A percentile compares a stretch with the other conserved stretches of the same genome.
These are phyloP conservation scores for Striga hermonthica DNA, from an alignment of 305 asterid species.

Conservation along the genomic window DNA sequence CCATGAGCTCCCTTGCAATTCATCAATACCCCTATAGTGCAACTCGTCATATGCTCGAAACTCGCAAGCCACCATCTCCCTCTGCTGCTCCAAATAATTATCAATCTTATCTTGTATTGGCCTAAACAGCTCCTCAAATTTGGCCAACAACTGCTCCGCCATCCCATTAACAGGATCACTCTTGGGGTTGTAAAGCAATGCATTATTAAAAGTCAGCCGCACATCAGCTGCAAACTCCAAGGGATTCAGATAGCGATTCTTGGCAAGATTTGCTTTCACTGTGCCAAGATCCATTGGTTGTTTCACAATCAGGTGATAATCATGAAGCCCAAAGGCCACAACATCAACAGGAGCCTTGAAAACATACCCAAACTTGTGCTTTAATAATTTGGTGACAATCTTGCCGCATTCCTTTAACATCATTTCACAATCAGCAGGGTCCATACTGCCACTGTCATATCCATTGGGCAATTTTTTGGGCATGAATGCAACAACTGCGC, in stretches of 20 bases:
- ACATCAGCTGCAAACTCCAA: slow-evolving; percentile 74
- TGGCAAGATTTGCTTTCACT: slow-evolving; percentile 62
- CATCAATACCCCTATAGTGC: slow-evolving; percentile 36
- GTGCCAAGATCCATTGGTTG: slow-evolving; percentile 97
- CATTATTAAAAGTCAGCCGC: slow-evolving; percentile 82
- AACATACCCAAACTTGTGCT: slow-evolving; percentile 57
- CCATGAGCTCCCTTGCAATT: slow-evolving; percentile 85
- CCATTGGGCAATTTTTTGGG: slow-evolving; percentile 42
- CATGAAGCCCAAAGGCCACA: slow-evolving; percentile 61
- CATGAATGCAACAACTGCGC: slow-evolving; percentile 42
- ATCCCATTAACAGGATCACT: slow-evolving; percentile 61
- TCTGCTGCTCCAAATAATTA: slow-evolving; percentile 24
- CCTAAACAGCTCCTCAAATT: slow-evolving; percentile 73
- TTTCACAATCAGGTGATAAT: slow-evolving; percentile 82
- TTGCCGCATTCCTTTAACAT: slow-evolving; percentile 70
- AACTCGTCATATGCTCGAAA: not conserved
- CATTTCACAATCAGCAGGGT: slow-evolving; percentile 38
- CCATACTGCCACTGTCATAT: slow-evolving; percentile 35
- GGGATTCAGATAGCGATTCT: slow-evolving; percentile 51
- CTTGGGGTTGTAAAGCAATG: slow-evolving; percentile 85
- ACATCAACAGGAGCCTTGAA: slow-evolving; percentile 83
- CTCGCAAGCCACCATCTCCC: slow-evolving; percentile 37
- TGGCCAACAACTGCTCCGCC: slow-evolving; percentile 58
- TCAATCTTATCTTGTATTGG: slow-evolving; percentile 58
- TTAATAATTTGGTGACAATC: slow-evolving; percentile 61